These are phyloP conservation scores for Gracilariopsis chorda DNA, from an alignment of 23 red algal genomes.

Conservation along the genomic window DNA sequence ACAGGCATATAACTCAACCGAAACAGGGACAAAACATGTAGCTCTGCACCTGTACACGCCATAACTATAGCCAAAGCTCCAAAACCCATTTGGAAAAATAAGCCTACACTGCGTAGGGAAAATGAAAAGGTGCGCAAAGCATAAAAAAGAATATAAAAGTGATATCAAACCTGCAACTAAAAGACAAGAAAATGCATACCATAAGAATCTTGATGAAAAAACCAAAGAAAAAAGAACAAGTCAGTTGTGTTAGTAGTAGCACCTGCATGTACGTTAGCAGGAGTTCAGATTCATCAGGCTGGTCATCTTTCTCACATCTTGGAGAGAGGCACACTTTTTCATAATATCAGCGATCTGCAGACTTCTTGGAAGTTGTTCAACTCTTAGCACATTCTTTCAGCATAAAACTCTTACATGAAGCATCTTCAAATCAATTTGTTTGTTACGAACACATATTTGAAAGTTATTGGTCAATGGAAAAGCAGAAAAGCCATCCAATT, in stretches of 20 bases:
- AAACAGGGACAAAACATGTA: no score
- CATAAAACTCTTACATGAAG: neutral
- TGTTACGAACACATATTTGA: neutral
- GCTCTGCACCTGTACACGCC: no score
- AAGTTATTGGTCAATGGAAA: neutral
- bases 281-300: constrained; percentile 6
- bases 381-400: neutral
- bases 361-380: neutral
- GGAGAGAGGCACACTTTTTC: constrained; percentile 9
- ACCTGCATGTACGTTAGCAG: neutral
- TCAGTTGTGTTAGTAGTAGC: neutral
- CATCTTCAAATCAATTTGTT: neutral
- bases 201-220: no score
- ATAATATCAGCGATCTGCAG: constrained; percentile 2
- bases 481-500: neutral
- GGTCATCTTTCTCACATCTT: neutral
- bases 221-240: neutral
- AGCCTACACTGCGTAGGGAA: neutral
- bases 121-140: neutral
- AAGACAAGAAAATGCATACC: no score
- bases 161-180: neutral
- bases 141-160: neutral
- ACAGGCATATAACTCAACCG: no score
- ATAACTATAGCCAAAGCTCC: neutral
- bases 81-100: neutral